Evolutionary conservation across 78 protist genomes (phyloP).

Genomic region (Pigoraptor vietnamica): DNA sequence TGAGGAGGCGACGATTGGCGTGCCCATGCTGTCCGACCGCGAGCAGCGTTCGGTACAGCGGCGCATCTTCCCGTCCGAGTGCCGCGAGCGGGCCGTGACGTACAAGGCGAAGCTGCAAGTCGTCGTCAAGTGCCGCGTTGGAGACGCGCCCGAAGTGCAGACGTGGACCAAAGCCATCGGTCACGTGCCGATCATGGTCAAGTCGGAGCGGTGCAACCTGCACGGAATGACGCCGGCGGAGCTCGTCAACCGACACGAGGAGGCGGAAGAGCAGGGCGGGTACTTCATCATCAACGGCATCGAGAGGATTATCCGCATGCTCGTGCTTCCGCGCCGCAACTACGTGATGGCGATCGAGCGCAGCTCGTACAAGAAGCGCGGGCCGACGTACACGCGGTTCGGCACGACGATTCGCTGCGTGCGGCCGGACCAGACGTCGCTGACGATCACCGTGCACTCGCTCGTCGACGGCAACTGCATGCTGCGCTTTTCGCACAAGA

Average conservation of each 20-base stretch:
- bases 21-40: not conserved
- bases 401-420: constrained; percentile 82
- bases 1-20: not conserved
- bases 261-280: constrained; percentile 83
- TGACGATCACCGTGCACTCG: constrained; percentile 76
- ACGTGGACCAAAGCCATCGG: not conserved
- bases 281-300: constrained; percentile 88
- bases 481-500: constrained; percentile 55
- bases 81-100: constrained; percentile 14
- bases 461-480: constrained; percentile 63
- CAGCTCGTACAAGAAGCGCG: constrained; percentile 65
- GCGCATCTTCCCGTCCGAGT: constrained; percentile 13
- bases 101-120: not conserved
- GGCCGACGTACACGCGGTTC: constrained; percentile 71
- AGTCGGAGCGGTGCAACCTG: constrained; percentile 8
- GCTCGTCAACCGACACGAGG: not conserved
- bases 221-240: not conserved
- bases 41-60: not conserved
- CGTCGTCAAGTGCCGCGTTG: not conserved
- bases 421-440: constrained; percentile 68
- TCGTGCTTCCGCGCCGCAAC: constrained; percentile 74
- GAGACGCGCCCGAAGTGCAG: not conserved
- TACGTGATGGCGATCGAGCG: constrained; percentile 50
- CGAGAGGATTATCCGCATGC: constrained; percentile 85
- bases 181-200: constrained; percentile 24